phyloP scores from a whole-genome alignment of 2,329 filamentous ascomycete species.

The Penicillium janthinellum region DNA sequence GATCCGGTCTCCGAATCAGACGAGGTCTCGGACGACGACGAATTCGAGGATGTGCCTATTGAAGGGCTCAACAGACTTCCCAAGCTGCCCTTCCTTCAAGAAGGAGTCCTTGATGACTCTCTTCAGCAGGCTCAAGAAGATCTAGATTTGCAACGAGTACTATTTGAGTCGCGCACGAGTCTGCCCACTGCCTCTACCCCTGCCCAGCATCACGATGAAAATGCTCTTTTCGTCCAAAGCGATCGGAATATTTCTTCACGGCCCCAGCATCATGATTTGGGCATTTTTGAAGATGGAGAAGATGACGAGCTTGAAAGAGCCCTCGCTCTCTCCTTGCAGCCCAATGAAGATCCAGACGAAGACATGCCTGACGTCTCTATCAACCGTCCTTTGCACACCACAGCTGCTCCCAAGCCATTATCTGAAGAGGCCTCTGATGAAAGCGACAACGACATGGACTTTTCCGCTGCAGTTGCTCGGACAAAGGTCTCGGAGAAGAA shows the following conservation, averaged over 20 bases:
- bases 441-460: constrained; percentile 74
- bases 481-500: constrained; percentile 64
- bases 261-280: constrained; percentile 36
- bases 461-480: constrained; percentile 73
- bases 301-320: constrained; percentile 78
- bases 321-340: constrained; percentile 79
- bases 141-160: constrained; percentile 48
- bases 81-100: constrained; percentile 53
- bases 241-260: constrained; percentile 40
- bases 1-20: constrained; percentile 57
- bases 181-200: not conserved
- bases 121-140: constrained; percentile 38
- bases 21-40: constrained; percentile 68
- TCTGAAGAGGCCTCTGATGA: constrained; percentile 41
- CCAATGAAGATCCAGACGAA: constrained; percentile 45
- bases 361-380: constrained; percentile 37
- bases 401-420: constrained; percentile 23
- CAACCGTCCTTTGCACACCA: constrained; percentile 52
- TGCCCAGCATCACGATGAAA: constrained; percentile 43
- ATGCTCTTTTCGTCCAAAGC: constrained; percentile 59
- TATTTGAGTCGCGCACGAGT: constrained; percentile 47
- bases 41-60: constrained; percentile 91
- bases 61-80: constrained; percentile 85
- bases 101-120: constrained; percentile 41
- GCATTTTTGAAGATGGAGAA: constrained; percentile 62